Conservation (phyloP, 495 filamentous ascomycete genomes). For the Aspergillus biplanus region DNA sequence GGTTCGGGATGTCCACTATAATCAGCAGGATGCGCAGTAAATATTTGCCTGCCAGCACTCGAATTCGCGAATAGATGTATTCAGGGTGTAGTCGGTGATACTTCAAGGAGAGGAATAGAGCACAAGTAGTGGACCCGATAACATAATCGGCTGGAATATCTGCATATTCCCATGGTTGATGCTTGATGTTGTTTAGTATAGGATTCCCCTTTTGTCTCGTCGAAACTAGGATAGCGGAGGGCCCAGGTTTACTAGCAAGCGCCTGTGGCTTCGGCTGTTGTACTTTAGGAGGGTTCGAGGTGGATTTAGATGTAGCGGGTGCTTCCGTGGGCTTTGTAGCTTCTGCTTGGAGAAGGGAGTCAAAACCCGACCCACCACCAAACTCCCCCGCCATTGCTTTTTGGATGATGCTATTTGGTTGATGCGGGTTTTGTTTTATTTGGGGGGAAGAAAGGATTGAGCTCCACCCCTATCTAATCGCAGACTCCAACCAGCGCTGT, state of each 20-base stretch:
- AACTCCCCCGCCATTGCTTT: conserved; percentile 16
- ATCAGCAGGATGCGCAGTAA: conserved; percentile 80
- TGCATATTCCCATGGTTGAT: conserved; percentile 94
- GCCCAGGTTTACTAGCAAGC: conserved; percentile 66
- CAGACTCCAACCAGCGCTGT: not conserved
- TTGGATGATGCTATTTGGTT: not conserved
- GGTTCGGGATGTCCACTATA: conserved; percentile 92
- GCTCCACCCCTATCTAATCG: conserved; percentile 33
- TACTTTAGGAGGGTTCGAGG: conserved; percentile 53
- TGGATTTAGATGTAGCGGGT: not conserved
- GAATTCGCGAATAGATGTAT: conserved; percentile 94
- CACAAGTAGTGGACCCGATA: conserved; percentile 84
- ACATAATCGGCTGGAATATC: conserved; percentile 94
- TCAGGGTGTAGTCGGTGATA: conserved; percentile 97
- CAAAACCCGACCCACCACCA: conserved; percentile 55
- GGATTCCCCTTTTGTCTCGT: conserved; percentile 93
- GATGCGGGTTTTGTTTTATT: not conserved
- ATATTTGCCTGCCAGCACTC: conserved; percentile 77
- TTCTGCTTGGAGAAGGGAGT: conserved; percentile 55
- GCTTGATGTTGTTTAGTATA: conserved; percentile 77
- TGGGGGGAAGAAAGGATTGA: not conserved
- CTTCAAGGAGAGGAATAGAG: conserved; percentile 91
- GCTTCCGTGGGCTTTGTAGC: conserved; percentile 21
- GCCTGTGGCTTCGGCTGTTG: conserved; percentile 88
- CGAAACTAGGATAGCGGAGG: conserved; percentile 84